Base-by-base conservation (phyloP, 2,329 filamentous ascomycete genomes). In the Colletotrichum brevisporum region DNA sequence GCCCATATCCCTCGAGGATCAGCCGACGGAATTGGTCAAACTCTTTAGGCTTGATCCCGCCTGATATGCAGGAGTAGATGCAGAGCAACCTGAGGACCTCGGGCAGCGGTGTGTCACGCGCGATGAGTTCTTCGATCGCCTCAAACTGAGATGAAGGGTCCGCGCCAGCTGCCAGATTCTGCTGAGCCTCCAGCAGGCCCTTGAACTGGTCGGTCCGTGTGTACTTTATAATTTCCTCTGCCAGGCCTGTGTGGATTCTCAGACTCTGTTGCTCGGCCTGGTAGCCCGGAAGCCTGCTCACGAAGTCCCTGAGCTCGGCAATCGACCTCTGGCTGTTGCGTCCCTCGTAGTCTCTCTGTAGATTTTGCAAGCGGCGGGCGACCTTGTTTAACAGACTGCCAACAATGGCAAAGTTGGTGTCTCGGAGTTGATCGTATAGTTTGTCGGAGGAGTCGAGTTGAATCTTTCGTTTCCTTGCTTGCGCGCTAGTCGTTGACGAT, bases 321-420 rank as follows among this genome's bases (percentile, higher is more conserved):
- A 96, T 94, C 2, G 93, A 95, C 78, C 96, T 97, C 5, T 93
- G 92, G 56, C 89, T 90, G 78, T 97, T 94, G 70, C 95, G 92
- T 72, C 88, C 92, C 77, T 98, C 94, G 78, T 97, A 97, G 76
- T 98, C 95, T 74, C 81, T 86, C 84, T 93, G 93, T 15, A 99
- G 94, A 75, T 83, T 87, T 84, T 93, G 93, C 26, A 99, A 84
- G 13, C 95, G 91, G 36, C 94, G 90, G 5, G 96, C 97, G 13
- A 97, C 93, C 78, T 95, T 95, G 80, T 98, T 97, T 70, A 99
- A 85, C 9, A 97, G 83, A 60, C 90, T 91, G 15, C 96, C 96
- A 47, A 99, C 94, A 63, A 97, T 94, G 43, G 95, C 95, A 78
- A 98, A 99, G 78, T 99, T 99, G 48, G 93, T 91, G 78, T 98